These are phyloP conservation scores for Gentiana straminea DNA, from an alignment of 257 asterid species.

Conservation along the genomic window DNA sequence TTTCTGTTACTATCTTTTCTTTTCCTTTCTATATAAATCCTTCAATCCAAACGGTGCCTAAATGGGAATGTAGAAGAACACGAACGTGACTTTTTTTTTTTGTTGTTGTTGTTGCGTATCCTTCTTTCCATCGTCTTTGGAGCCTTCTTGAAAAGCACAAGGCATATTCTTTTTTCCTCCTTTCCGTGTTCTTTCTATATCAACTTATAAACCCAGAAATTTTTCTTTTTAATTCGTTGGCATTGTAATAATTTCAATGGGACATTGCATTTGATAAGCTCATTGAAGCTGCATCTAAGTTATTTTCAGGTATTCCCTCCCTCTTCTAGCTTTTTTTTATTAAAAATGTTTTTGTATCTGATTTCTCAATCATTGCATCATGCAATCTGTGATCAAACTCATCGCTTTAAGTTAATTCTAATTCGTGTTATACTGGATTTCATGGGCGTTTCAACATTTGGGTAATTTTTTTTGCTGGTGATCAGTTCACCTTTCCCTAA, in stretches of 20 bases:
- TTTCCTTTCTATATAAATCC: too few species aligned
- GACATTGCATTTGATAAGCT: slow-evolving; percentile 17
- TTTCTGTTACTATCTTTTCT: too few species aligned
- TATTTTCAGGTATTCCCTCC: slow-evolving; percentile 24
- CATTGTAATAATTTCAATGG: slow-evolving; percentile 8
- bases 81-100: too few species aligned
- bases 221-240: not conserved
- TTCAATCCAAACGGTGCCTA: too few species aligned
- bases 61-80: too few species aligned
- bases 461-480: too few species aligned
- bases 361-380: not conserved
- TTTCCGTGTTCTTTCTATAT: slow-evolving; percentile 4
- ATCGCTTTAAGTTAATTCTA: too few species aligned
- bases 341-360: not conserved
- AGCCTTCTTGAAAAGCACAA: slow-evolving; percentile 19
- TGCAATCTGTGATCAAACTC: too few species aligned
- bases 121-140: slow-evolving; percentile 2
- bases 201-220: slow-evolving; percentile 21
- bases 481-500: too few species aligned
- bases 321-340: not conserved
- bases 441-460: too few species aligned
- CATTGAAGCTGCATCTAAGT: slow-evolving; percentile 5
- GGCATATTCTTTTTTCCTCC: slow-evolving; percentile 41
- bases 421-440: too few species aligned
- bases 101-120: not conserved